Evolutionary conservation across 2,329 filamentous ascomycete species (phyloP).

Genomic region (Fusarium sororula): DNA sequence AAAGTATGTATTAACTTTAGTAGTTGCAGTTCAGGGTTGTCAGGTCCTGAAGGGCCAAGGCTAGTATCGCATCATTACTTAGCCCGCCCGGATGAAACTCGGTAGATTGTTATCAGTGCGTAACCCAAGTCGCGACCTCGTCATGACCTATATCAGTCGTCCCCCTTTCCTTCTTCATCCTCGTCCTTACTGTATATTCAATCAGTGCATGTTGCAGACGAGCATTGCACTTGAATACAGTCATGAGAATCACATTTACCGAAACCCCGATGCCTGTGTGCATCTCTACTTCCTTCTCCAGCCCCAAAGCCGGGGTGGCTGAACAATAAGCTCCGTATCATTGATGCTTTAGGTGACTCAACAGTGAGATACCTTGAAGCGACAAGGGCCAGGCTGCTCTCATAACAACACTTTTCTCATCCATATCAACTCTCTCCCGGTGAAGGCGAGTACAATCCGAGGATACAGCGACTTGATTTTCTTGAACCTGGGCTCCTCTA

Average conservation of each 20-base stretch:
- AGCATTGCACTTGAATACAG: conserved; percentile 27
- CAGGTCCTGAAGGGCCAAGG: not conserved
- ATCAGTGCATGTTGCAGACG: conserved; percentile 32
- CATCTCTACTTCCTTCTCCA: conserved; percentile 48
- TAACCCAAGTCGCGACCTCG: conserved; percentile 15
- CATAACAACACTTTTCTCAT: not conserved
- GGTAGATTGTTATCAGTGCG: conserved; percentile 33
- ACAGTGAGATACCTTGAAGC: conserved; percentile 31
- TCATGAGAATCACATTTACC: conserved; percentile 29
- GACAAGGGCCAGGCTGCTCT: conserved; percentile 30
- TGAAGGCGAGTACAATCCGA: not conserved
- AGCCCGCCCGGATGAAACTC: conserved; percentile 38
- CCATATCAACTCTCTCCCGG: not conserved
- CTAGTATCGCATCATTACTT: conserved; percentile 38
- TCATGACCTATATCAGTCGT: conserved; percentile 22
- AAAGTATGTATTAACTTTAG: not conserved
- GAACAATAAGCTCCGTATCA: conserved; percentile 50
- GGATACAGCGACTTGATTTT: not conserved
- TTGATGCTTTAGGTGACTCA: conserved; percentile 39
- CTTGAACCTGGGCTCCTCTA: not conserved
- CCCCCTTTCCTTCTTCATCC: conserved; percentile 20
- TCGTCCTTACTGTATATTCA: conserved; percentile 23
- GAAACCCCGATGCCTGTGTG: conserved; percentile 30
- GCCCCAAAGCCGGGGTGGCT: conserved; percentile 63
- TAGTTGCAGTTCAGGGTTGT: not conserved